A percentile compares a stretch with the other conserved stretches of the same genome.
These are phyloP conservation scores for Suhomyces kilbournensis DNA, from an alignment of 805 yeast species.

Conservation along the genomic window DNA sequence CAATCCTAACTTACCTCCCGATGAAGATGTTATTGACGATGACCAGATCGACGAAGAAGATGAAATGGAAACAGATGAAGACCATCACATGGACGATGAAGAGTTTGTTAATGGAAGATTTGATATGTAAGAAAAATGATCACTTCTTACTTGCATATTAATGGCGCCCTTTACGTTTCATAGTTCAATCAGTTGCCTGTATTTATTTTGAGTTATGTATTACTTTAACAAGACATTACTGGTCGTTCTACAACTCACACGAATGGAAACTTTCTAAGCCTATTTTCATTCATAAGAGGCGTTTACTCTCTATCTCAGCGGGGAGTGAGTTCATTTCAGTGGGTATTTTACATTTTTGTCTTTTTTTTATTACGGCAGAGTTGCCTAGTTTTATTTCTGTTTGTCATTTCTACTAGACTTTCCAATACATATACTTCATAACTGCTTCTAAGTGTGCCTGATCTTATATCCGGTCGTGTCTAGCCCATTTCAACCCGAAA, in stretches of 20 bases:
- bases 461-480: neutral
- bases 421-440: neutral
- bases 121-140: conserved; percentile 54
- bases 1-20: conserved; percentile 76
- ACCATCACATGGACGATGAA: conserved; percentile 65
- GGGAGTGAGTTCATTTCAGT: neutral
- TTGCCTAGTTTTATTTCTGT: neutral
- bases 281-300: neutral
- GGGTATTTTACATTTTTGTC: neutral
- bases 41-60: conserved; percentile 48
- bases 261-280: neutral
- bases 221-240: neutral
- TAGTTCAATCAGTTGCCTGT: neutral
- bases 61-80: conserved; percentile 51
- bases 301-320: no score
- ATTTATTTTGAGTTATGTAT: neutral
- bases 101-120: conserved; percentile 88
- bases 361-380: neutral
- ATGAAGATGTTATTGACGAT: conserved; percentile 80
- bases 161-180: neutral
- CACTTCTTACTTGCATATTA: neutral
- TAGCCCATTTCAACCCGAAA: neutral
- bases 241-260: neutral
- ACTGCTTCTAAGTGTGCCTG: neutral
- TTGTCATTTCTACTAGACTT: conserved; percentile 2